Evolutionary conservation across 805 yeast genomes (phyloP).

Genomic region (Kodamaea sagamina): DNA sequence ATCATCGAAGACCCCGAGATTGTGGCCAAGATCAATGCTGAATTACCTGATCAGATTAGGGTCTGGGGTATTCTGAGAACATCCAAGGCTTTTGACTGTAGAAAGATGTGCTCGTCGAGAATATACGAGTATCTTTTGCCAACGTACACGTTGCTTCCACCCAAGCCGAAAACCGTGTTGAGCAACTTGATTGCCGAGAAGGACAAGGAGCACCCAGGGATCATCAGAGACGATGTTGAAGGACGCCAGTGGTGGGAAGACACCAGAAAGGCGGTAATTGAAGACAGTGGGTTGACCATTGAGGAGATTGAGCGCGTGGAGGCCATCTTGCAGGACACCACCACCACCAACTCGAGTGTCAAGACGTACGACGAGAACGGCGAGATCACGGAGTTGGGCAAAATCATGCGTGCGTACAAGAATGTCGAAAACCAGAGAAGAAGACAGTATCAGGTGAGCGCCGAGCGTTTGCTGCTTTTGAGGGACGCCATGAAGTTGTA

Average conservation of each 20-base stretch:
- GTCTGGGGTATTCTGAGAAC: conserved; percentile 92
- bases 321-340: conserved; percentile 14
- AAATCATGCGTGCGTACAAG: conserved; percentile 54
- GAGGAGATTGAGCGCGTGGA: conserved; percentile 25
- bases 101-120: conserved; percentile 95
- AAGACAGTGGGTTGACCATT: conserved; percentile 37
- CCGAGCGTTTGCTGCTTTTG: conserved; percentile 61
- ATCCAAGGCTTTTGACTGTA: conserved; percentile 89
- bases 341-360: conserved; percentile 22
- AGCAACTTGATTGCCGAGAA: conserved; percentile 59
- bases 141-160: conserved; percentile 85
- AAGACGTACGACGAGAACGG: conserved; percentile 37
- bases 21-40: conserved; percentile 67
- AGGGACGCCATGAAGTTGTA: conserved; percentile 71
- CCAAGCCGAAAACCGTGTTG: conserved; percentile 74
- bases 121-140: conserved; percentile 93
- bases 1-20: conserved; percentile 81
- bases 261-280: conserved; percentile 38
- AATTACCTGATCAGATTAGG: conserved; percentile 82
- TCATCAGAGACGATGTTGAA: conserved; percentile 63
- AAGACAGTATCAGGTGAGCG: conserved; percentile 65
- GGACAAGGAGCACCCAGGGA: conserved; percentile 56
- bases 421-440: conserved; percentile 66
- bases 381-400: conserved; percentile 39
- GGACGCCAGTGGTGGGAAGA: conserved; percentile 76